Conservation (phyloP, 2,329 filamentous ascomycete genomes). For the Beauveria pseudobassiana region DNA sequence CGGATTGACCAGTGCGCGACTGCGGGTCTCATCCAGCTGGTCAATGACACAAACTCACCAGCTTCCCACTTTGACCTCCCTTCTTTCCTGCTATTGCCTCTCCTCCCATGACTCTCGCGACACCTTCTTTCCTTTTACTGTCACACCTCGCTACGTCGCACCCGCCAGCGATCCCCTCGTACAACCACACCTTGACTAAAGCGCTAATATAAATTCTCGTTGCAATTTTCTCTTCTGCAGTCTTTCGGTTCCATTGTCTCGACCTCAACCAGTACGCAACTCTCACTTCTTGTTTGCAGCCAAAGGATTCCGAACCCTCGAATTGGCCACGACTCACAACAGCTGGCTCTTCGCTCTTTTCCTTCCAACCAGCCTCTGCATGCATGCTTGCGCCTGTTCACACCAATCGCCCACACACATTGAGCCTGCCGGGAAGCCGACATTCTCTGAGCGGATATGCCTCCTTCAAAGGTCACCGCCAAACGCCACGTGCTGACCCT, state of each 20-base stretch:
- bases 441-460: conserved; percentile 22
- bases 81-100: too few species aligned
- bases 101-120: not conserved
- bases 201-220: not conserved
- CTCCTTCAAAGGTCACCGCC: conserved; percentile 28
- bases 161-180: not conserved
- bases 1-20: conserved; percentile 12
- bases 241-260: not conserved
- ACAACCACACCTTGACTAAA: not conserved
- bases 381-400: not conserved
- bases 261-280: not conserved
- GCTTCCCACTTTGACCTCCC: not conserved
- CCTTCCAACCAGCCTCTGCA: not conserved
- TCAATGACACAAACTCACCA: not conserved
- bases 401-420: not conserved
- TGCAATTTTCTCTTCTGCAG: not conserved
- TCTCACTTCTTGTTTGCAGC: not conserved
- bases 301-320: not conserved
- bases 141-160: not conserved
- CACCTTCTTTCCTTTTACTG: not conserved
- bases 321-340: not conserved
- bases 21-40: not conserved
- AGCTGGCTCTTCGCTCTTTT: not conserved
- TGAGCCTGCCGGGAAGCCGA: not conserved
- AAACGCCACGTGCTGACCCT: conserved; percentile 74